These are phyloP conservation scores for Pisolithus sp. DNA, from an alignment of 768 basidiomycete genomes.

Conservation along the genomic window DNA sequence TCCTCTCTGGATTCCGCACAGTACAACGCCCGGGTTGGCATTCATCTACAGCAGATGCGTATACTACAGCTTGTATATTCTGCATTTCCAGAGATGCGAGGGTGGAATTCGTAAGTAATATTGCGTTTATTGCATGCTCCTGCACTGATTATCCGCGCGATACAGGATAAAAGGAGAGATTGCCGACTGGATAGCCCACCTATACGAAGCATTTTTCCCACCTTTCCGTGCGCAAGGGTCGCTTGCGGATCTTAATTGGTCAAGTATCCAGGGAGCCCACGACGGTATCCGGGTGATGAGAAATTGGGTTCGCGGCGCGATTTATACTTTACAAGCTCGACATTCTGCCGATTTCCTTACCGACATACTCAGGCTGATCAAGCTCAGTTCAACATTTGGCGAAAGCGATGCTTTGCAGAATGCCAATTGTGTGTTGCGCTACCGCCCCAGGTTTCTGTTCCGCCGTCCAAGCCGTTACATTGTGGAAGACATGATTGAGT, in stretches of 20 bases:
- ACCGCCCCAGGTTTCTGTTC: slow-evolving; percentile 1
- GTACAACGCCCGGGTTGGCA: slow-evolving; percentile 37
- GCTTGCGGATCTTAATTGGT: slow-evolving; percentile 27
- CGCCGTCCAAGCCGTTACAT: slow-evolving; percentile 18
- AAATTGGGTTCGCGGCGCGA: slow-evolving; percentile 40
- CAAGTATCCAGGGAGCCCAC: slow-evolving; percentile 34
- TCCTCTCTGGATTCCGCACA: slow-evolving; percentile 22
- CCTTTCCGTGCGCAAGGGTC: slow-evolving; percentile 41
- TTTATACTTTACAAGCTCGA: slow-evolving; percentile 27
- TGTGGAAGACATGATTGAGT: slow-evolving; percentile 27
- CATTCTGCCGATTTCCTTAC: slow-evolving; percentile 32
- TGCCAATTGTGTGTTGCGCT: slow-evolving; percentile 25
- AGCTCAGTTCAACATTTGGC: slow-evolving; percentile 37
- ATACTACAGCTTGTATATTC: slow-evolving; percentile 34
- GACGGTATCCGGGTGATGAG: slow-evolving; percentile 33
- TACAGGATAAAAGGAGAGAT: slow-evolving; percentile 1
- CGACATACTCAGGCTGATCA: slow-evolving; percentile 29
- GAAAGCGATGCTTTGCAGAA: slow-evolving; percentile 26
- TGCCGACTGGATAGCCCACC: slow-evolving; percentile 34
- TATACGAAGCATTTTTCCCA: slow-evolving; percentile 50
- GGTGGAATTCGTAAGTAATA: slow-evolving; percentile 4
- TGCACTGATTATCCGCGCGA: background rate
- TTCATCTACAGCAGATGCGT: slow-evolving; percentile 44
- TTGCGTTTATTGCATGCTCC: no score
- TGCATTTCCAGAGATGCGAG: slow-evolving; percentile 1